These are phyloP conservation scores for Xylaria sp. DNA, from an alignment of 2,329 filamentous ascomycete genomes.

Conservation along the genomic window DNA sequence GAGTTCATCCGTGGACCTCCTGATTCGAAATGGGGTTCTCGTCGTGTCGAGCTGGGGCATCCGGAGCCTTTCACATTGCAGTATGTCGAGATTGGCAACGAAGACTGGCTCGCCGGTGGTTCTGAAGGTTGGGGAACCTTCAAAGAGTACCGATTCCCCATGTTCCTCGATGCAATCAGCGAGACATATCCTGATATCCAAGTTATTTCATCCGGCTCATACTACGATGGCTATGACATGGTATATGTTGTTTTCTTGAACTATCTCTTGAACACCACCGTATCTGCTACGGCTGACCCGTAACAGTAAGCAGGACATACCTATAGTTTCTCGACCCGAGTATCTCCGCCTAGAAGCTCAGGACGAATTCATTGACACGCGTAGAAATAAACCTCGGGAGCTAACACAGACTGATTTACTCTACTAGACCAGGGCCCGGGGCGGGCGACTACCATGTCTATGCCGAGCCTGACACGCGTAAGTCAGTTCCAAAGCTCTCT, in stretches of 20 bases:
- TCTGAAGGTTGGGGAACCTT: slow-evolving; percentile 50
- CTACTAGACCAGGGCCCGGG: slow-evolving; percentile 43
- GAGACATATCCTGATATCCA: slow-evolving; percentile 59
- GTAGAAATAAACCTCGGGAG: too few species aligned
- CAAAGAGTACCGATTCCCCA: slow-evolving; percentile 58
- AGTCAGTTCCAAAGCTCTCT: too few species aligned
- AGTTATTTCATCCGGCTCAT: slow-evolving; percentile 54
- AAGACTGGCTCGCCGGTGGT: slow-evolving; percentile 62
- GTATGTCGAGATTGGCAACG: slow-evolving; percentile 70
- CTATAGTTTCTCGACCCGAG: too few species aligned
- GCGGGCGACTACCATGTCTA: slow-evolving; percentile 57
- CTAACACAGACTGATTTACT: too few species aligned
- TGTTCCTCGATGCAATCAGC: slow-evolving; percentile 62
- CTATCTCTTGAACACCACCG: too few species aligned
- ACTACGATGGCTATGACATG: slow-evolving; percentile 47
- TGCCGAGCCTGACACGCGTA: slow-evolving; percentile 51
- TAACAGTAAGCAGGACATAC: too few species aligned
- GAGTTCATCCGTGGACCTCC: slow-evolving; percentile 62
- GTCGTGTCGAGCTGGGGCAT: slow-evolving; percentile 62
- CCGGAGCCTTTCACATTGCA: slow-evolving; percentile 62
- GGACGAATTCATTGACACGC: too few species aligned
- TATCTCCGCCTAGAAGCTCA: too few species aligned
- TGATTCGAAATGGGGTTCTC: slow-evolving; percentile 57
- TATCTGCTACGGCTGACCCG: too few species aligned
- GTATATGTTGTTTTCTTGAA: too few species aligned